Conservation (phyloP, 768 basidiomycete species). For the Tricholoma sp. region DNA sequence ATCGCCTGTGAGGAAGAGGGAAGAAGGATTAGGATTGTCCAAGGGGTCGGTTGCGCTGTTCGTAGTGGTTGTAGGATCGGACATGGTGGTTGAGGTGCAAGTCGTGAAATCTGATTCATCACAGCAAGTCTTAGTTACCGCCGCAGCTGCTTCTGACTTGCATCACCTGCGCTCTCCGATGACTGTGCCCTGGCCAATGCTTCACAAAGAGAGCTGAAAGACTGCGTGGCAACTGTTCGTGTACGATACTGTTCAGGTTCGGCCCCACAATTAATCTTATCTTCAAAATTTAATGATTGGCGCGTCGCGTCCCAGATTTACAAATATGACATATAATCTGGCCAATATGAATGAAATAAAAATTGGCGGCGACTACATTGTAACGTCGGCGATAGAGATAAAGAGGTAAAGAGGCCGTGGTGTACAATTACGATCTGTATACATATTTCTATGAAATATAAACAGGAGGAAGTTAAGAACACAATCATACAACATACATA, state of each 20-base stretch:
- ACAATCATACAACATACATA: background rate
- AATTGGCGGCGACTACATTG: background rate
- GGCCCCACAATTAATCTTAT: background rate
- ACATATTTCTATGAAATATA: background rate
- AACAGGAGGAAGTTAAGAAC: background rate
- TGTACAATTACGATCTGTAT: background rate
- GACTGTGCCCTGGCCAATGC: background rate
- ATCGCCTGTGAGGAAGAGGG: background rate
- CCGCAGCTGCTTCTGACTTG: background rate
- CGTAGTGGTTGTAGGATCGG: slow-evolving; percentile 5
- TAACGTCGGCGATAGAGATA: background rate
- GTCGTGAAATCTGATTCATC: background rate
- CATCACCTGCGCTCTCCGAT: background rate
- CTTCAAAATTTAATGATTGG: background rate
- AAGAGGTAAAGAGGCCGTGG: background rate
- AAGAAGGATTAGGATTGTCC: background rate
- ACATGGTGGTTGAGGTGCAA: slow-evolving; percentile 10
- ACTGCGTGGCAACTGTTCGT: background rate
- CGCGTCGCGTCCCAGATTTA: background rate
- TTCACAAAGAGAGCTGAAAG: background rate
- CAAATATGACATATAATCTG: too few relatives aligned
- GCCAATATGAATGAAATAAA: background rate
- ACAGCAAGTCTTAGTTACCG: background rate
- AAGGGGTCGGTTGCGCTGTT: background rate
- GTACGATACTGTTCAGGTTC: background rate